Conservation (phyloP, 306 rosid genomes). For the Ormosia emarginata region DNA sequence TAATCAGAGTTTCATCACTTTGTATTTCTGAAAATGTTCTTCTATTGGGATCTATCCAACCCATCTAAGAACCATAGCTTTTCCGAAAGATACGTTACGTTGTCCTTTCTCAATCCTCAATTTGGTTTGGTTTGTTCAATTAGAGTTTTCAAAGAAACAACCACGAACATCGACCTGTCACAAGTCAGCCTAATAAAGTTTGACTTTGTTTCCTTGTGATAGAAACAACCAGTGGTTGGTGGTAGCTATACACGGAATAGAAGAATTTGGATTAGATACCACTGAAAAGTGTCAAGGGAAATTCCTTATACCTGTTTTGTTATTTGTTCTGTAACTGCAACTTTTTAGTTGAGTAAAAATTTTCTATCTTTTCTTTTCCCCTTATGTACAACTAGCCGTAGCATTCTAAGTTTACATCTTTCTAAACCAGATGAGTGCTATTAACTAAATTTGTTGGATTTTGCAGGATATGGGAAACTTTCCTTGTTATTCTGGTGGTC, state of each 20-base stretch:
- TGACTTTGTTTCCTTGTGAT: conserved; percentile 20
- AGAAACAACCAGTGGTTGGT: background rate
- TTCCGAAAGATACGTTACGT: background rate
- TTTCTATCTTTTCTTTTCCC: background rate
- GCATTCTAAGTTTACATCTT: background rate
- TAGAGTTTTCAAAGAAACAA: background rate
- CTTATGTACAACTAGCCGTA: background rate
- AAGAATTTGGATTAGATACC: background rate
- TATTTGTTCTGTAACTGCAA: background rate
- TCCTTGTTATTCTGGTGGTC: conserved; percentile 62
- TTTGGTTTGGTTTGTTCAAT: background rate
- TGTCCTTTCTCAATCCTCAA: background rate
- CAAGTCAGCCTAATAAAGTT: background rate
- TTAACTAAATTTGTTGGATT: conserved; percentile 10
- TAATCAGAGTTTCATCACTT: background rate
- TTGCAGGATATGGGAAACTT: conserved; percentile 77
- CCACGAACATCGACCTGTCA: background rate
- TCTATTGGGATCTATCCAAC: background rate
- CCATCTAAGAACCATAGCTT: background rate
- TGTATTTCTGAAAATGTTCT: background rate
- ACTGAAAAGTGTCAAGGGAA: background rate
- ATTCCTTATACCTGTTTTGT: background rate
- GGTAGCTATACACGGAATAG: background rate
- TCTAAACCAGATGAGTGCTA: background rate
- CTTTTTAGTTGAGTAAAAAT: background rate